Conservation (phyloP, 192 early-diverging fungal species). For the Pilaira anomala region DNA sequence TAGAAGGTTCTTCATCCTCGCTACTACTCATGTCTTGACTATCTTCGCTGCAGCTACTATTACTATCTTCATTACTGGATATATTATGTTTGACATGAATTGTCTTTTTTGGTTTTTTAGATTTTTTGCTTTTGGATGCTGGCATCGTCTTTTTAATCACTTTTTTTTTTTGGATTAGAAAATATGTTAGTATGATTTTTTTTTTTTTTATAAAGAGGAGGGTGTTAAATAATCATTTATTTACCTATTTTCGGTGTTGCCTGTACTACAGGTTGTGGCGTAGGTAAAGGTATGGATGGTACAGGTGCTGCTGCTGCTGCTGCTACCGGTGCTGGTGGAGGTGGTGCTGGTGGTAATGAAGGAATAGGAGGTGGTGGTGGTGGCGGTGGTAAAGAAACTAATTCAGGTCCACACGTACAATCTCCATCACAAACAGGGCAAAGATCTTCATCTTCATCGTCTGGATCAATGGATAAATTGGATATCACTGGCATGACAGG, state of each 20-base stretch:
- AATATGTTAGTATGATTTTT: too few species aligned
- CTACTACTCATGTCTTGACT: neutral
- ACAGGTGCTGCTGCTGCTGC: neutral
- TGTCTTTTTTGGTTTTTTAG: neutral
- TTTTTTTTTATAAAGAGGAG: too few species aligned
- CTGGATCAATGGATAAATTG: constrained; percentile 11
- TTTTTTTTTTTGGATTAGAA: too few species aligned
- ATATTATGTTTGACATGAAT: neutral
- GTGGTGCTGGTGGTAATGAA: too few species aligned
- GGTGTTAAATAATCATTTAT: too few species aligned
- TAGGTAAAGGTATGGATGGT: too few species aligned
- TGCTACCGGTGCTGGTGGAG: neutral
- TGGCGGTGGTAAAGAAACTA: neutral
- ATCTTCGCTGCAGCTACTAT: neutral
- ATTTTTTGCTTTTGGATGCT: neutral
- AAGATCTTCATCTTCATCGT: constrained; percentile 53
- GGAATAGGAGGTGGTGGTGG: too few species aligned
- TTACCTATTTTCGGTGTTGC: neutral
- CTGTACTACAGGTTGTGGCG: neutral
- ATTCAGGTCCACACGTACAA: constrained; percentile 44
- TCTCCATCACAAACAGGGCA: constrained; percentile 54
- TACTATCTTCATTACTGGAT: neutral
- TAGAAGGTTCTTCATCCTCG: neutral
- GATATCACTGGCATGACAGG: neutral
- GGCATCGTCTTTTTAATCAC: too few species aligned